Base-by-base conservation (phyloP, 192 early-diverging fungal species). In the Tieghemiomyces parasiticus region DNA sequence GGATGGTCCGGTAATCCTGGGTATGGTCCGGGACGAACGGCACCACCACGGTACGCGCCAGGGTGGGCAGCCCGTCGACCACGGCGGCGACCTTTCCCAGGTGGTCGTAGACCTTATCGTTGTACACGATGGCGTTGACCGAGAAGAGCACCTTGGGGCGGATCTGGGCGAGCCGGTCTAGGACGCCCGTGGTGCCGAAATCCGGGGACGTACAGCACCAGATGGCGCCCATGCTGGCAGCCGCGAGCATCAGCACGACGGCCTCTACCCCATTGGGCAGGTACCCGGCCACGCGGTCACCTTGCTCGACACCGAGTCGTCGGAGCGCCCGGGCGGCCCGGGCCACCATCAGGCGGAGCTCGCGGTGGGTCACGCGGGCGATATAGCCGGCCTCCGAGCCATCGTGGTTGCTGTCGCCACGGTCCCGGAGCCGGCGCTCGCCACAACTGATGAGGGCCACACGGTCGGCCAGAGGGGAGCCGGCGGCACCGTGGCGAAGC, bases 191-290 rank as follows among this genome's bases (percentile, higher is more conserved):
- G 20, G 81, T 78, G 32, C 95, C 95, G 78, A 99, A 94, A 67
- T 99, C 95, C 8, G 91, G 89, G 13, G 91, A 92, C 29, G 90
- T 85, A 3, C 91, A 96, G 60, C 81, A 74, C 92, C 92, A 99
- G 35, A 95, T 85, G 20, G 90, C 91, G 31, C 95, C 92, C 54
- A 93, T 75, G 58, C 84, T 85, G 4, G 81, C 73, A 1, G 86
- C 75, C 0, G 89, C 88, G 26, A 91, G 68, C 78, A 91, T 87
- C 10, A 81, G 79, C 33, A 87, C 67, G 12, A 93, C 82, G 0
- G 92, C 83, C 53, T 96, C 89, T 4, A 80, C 63, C 35, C 84
- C 84, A 68, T 96, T 96, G 32, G 93, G 82, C 45, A 93, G 78
- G 65, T 95, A 96, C 0, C 81, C 95, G 25, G 84, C 87, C 16